Base-by-base conservation (phyloP, 352 stramenopile genomes). In the Phytophthora podocarpi region DNA sequence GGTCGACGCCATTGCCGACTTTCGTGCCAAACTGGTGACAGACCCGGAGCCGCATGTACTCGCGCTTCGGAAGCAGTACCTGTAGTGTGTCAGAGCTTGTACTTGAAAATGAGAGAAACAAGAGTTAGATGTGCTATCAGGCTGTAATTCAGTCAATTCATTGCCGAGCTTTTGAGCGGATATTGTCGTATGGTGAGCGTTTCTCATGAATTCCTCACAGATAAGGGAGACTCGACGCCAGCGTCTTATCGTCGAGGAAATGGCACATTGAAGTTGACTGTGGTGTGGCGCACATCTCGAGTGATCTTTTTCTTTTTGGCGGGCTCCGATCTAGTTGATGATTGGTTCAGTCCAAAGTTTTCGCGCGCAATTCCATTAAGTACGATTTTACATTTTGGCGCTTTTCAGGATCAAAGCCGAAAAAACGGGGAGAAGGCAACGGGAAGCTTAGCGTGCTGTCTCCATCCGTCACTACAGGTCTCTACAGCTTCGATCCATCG, bases 1-100 rank as follows among this genome's bases (percentile, higher is more conserved):
- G 60, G 85, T 93, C 42, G 85, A 93, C 47, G 72, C 74, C 30
- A 88, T 92, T 37, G 76, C 80, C 16, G 67, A 83, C 28, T 87
- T 79, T 67, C 52, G 69, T n/a, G 67, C 76, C 28, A 59, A 69
- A 21, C 23, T 69, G 2, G 64, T 73, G 39, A 48, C 64, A 3
- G 42, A 68, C 13, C 40, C 51, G 2, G 64, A 73, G 52, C 52
- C 64, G 5, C 59, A 69, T 28, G 59, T 73, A 6, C 39, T 69
- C 30, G 53, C 52, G 6, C 52, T 73, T 46, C 64, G 64, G 1
- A 57, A 68, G 20, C 39, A 69, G 28, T 73, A 58, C 10, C 47
- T 5, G 18, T 49, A 21, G 1, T 26, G 15, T 37, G 34, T 37
- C 7, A n/a, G n/a, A n/a, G n/a, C n/a, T n/a, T n/a, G n/a, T n/a